Evolutionary conservation across 106 monocot species (phyloP), one percentile per base, ranked within the genome.

Genomic region (Acanthochlamys bracteata): DNA sequence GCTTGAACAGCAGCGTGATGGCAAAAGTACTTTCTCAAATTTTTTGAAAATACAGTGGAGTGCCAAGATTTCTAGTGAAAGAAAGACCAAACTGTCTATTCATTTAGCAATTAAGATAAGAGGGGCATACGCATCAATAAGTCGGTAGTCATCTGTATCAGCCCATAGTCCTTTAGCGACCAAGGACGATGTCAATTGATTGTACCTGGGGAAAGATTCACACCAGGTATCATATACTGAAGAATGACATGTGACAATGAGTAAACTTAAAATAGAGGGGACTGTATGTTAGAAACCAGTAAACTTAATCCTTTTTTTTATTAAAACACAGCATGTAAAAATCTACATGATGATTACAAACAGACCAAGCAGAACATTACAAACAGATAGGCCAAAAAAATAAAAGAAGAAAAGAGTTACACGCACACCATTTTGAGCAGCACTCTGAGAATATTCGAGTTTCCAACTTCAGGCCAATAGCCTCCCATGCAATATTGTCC

Each of bases 401-500:
- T 16, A 20, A 14, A 1, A 41, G 58, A 41, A 16, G n/a, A 9
- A 59, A 66, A 10, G 60, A 40, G 33, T 24, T 26, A 19, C 39
- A 51, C 19, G 61, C 81, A 47, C 43, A 96, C 98, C 98, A 98
- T 69, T 88, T 92, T 4, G 21, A 13, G 25, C 83, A 89, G 69
- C 82, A 85, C 61, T 4, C 0, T 20, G 24, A 17, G 33, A 66
- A 20, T 46, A 0, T 11, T 65, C 91, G 74, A 22, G 98, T 92
- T 16, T 65, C 14, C 66, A 98, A 52, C 59, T 83, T 92, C 16
- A 73, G 54, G 73, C 92, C 83, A 63, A 98, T 92, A 24, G 91
- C 83, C 56, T 74, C 71, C 98, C 98, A 98, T 54, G 85, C 60
- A 39, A 98, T 98, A 69, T 86, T 85, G 23, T 88, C 88, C 68